Evolutionary conservation across 768 basidiomycete species (phyloP), one percentile per base, ranked within the genome.

Genomic region (Phaeolepiota aurea): DNA sequence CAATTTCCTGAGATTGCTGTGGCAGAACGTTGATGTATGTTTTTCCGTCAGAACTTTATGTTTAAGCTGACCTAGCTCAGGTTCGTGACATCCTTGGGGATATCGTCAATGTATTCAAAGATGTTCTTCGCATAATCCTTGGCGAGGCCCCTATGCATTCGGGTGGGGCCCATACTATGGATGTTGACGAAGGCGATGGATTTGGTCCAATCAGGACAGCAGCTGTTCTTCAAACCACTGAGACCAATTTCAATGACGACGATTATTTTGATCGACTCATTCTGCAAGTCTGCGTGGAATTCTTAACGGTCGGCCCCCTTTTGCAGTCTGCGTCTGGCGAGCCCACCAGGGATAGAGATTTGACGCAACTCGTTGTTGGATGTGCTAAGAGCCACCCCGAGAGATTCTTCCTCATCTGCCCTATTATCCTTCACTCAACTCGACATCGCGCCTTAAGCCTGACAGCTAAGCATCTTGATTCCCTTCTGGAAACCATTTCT

Each of bases 21-120:
- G 88, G 77, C 76, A 76, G 44, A 76, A 74, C 44, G 51, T 66
- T 32, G 85, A 88, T 49, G 89, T 90, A 48, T 52, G 76, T 66
- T 38, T 5, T 4, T 12, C 3, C 23, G 37, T 41, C 12, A 43
- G 15, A 28, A n/a, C 3, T 28, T 14, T 31, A 33, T 36, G 20
- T 37, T 4, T 23, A 2, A 16, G 37, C 21, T 37, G 38, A 28
- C 14, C 18, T 28, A 13, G 20, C 38, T 38, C 22, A 87, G 83
- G 64, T 80, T 18, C 79, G 81, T 52, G 72, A 74, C 43, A 51
- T 56, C 12, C 64, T 71, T 28, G 47, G 38, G 5, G 38, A 43
- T 2, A 46, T 66, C 5, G 48, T 51, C 9, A 41, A 43, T 5
- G 52, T 48, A 4, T 22, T 84, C 5, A 63, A 69, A 33, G 53